A percentile compares a stretch with the other conserved stretches of the same genome.
These are phyloP conservation scores for Coemansia sp. DNA, from an alignment of 192 early-diverging fungal species.

Conservation along the genomic window DNA sequence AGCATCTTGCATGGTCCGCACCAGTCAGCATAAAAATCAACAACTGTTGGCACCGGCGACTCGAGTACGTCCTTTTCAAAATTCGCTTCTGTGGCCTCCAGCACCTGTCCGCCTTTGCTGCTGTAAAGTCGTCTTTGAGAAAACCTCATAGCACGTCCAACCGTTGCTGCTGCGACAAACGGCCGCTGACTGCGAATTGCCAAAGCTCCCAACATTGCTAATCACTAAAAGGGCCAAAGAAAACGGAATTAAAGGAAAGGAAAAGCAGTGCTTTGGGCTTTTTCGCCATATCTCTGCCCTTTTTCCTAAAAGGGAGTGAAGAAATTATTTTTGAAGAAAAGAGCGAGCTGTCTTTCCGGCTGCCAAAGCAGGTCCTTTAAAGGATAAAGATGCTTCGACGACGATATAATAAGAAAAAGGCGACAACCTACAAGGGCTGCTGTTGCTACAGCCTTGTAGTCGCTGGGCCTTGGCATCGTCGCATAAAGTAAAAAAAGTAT, in stretches of 20 bases:
- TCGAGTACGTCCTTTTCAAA: constrained; percentile 61
- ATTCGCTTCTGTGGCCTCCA: constrained; percentile 58
- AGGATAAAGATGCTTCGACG: background rate
- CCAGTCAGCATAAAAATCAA: constrained; percentile 79
- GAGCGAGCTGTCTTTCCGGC: background rate
- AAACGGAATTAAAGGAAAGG: background rate
- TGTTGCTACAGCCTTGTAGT: background rate
- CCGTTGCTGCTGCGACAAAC: constrained; percentile 1
- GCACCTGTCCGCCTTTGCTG: constrained; percentile 11
- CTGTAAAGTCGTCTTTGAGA: constrained; percentile 5
- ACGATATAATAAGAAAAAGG: background rate
- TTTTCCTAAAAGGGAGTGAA: no score
- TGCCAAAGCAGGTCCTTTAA: background rate
- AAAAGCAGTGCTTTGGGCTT: background rate
- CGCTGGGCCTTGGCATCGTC: background rate
- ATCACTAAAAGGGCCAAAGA: background rate
- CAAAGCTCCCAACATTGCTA: background rate
- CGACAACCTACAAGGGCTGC: background rate
- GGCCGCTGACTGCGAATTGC: background rate
- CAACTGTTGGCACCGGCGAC: constrained; percentile 69
- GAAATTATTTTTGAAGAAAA: no score
- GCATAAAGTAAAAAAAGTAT: background rate
- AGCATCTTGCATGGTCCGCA: constrained; percentile 82
- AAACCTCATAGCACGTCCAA: background rate
- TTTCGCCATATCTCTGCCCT: no score